Evolutionary conservation across 306 rosid genomes (phyloP), one percentile per base, ranked within the genome.

Genomic region (Lotus japonicus): DNA sequence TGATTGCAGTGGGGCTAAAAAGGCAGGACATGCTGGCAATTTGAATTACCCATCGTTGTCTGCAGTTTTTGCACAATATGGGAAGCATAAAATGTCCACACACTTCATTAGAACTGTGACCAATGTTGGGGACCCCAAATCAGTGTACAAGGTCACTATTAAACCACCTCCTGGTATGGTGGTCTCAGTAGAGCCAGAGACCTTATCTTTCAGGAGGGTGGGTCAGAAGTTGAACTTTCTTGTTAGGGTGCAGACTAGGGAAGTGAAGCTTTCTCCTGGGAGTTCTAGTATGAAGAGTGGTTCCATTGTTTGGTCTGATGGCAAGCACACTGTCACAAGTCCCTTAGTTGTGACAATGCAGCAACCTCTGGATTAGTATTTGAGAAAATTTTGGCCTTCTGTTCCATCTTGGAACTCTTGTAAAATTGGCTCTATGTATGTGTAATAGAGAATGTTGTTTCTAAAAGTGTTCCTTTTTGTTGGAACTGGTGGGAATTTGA

Each of bases 321-420:
- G 95, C 18, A 89, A 87, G 69, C 97, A 85, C 72, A 69, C 19
- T 39, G 97, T 89, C 74, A 85, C 97, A 4, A 92, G 92, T 66
- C 95, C 97, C 28, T 36, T 89, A 70, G 85, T 92, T 67, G 98
- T 89, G 73, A 87, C 96, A 15, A 86, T 89, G 96, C 98, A 89
- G 74, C 92, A 89, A 50, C 98, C 95, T 74, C 85, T 89, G 50
- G 84, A 82, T 72, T 82, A 70, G 80, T 50, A 68, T 45, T 28
- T 35, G 59, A 56, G 80, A 72, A 79, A 41, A 63, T 71, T 76
- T 70, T 76, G 80, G 81, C 52, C 14, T 56, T 60, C 12, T 68
- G 76, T 74, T 78, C 77, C 66, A 51, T 76, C 66, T 68, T 52
- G 80, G 79, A 77, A 68, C 28, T 57, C 36, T 60, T 72, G 16